phyloP scores from a whole-genome alignment of 495 filamentous ascomycete genomes.

The Penicillium nucicola region DNA sequence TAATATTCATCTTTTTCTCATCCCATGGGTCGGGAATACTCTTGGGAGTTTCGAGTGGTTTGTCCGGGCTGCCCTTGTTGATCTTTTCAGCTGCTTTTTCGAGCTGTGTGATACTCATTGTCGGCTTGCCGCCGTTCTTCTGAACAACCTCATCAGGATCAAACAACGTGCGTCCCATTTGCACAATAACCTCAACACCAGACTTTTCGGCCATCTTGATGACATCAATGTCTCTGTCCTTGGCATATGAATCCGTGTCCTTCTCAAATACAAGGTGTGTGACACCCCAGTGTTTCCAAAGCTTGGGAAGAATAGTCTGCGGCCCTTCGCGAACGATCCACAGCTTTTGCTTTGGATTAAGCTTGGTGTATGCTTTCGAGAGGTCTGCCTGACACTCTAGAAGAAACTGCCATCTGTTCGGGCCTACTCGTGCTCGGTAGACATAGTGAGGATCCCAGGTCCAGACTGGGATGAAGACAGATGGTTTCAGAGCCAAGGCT shows the following conservation, averaged over 20 bases:
- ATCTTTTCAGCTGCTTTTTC: constrained; percentile 48
- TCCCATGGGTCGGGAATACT: constrained; percentile 59
- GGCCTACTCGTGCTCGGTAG: constrained; percentile 60
- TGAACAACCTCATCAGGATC: constrained; percentile 63
- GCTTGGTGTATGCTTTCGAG: constrained; percentile 54
- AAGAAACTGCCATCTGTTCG: constrained; percentile 66
- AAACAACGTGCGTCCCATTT: constrained; percentile 60
- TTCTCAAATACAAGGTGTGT: constrained; percentile 72
- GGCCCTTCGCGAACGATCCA: constrained; percentile 66
- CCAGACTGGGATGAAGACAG: constrained; percentile 62
- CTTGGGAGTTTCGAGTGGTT: constrained; percentile 52
- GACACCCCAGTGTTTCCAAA: constrained; percentile 65
- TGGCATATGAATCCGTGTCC: constrained; percentile 67
- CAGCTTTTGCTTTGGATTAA: constrained; percentile 63
- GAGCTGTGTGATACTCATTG: constrained; percentile 65
- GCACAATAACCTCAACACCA: constrained; percentile 60
- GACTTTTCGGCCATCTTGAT: constrained; percentile 53
- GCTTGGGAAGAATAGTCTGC: constrained; percentile 61
- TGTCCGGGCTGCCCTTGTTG: constrained; percentile 44
- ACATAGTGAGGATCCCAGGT: constrained; percentile 76
- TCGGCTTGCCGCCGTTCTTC: constrained; percentile 62
- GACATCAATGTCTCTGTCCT: constrained; percentile 54
- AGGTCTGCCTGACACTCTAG: constrained; percentile 66
- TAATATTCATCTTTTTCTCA: constrained; percentile 35
- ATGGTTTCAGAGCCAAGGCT: constrained; percentile 59